Conservation (phyloP, 495 filamentous ascomycete genomes). For the Hypomontagnella submonticulosa region DNA sequence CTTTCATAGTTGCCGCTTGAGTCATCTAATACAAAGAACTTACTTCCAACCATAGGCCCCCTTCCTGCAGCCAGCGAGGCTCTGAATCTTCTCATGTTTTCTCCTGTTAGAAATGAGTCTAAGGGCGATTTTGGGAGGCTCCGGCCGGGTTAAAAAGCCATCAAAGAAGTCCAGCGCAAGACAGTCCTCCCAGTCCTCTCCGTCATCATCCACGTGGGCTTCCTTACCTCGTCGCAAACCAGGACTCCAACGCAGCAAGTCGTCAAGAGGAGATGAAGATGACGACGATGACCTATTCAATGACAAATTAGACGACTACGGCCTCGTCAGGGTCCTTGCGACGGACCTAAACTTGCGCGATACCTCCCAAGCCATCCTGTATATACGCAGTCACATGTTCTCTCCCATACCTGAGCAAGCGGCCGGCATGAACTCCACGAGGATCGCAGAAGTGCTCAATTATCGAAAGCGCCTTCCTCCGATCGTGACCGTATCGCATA, state of each 20-base stretch:
- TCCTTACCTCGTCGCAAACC: slow-evolving; percentile 68
- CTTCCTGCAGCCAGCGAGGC: neutral
- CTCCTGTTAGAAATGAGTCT: slow-evolving; percentile 41
- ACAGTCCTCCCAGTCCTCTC: slow-evolving; percentile 50
- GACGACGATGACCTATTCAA: slow-evolving; percentile 57
- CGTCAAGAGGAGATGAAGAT: slow-evolving; percentile 49
- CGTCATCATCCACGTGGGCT: slow-evolving; percentile 61
- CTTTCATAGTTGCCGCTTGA: too few species aligned
- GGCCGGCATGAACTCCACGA: slow-evolving; percentile 78
- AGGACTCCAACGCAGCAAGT: slow-evolving; percentile 45
- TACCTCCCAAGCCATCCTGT: slow-evolving; percentile 71
- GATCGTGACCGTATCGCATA: slow-evolving; percentile 74
- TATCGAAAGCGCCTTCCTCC: slow-evolving; percentile 73
- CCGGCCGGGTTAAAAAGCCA: slow-evolving; percentile 56
- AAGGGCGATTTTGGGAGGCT: slow-evolving; percentile 49
- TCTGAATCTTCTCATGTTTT: slow-evolving; percentile 18
- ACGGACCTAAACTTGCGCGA: slow-evolving; percentile 67
- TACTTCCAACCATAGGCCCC: slow-evolving; percentile 4
- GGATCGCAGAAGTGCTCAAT: slow-evolving; percentile 76
- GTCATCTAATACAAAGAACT: neutral
- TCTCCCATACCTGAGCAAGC: slow-evolving; percentile 68
- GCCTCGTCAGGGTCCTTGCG: slow-evolving; percentile 62
- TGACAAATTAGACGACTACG: slow-evolving; percentile 67
- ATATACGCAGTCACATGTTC: slow-evolving; percentile 74
- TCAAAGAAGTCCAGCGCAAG: slow-evolving; percentile 49